A percentile compares a stretch with the other conserved stretches of the same genome.
These are phyloP conservation scores for Mycosphaerelloides madeirae DNA, from an alignment of 2,329 filamentous ascomycete genomes.

Conservation along the genomic window DNA sequence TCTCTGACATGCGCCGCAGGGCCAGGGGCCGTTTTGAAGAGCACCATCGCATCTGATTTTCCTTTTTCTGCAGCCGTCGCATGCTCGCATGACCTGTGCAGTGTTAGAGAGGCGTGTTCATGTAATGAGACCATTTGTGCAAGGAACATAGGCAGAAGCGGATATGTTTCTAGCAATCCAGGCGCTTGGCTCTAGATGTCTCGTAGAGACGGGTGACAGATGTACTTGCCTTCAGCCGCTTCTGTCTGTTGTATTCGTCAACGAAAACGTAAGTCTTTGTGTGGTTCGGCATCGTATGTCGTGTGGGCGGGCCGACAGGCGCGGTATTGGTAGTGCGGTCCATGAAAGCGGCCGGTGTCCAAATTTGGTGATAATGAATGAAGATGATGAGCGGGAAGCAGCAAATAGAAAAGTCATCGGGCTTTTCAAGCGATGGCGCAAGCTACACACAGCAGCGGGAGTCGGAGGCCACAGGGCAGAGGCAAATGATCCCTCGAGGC, in stretches of 20 bases:
- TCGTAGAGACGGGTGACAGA: too few relatives aligned
- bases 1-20: constrained; percentile 86
- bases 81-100: constrained; percentile 79
- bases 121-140: too few relatives aligned
- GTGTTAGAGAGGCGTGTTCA: too few relatives aligned
- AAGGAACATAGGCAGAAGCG: too few relatives aligned
- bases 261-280: constrained; percentile 99
- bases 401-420: constrained; percentile 3
- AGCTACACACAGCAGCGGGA: too few relatives aligned
- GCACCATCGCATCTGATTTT: constrained; percentile 99
- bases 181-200: too few relatives aligned
- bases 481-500: too few relatives aligned
- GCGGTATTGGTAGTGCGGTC: constrained; percentile 14
- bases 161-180: too few relatives aligned
- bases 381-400: not conserved
- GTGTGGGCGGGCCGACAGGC: constrained; percentile 51
- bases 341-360: constrained; percentile 10
- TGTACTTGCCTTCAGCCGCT: constrained; percentile 64
- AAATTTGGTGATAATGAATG: not conserved
- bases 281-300: constrained; percentile 49
- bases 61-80: constrained; percentile 86
- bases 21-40: constrained; percentile 88
- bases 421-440: not conserved
- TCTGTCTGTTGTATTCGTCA: constrained; percentile 97
- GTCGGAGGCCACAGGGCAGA: too few relatives aligned